These are phyloP conservation scores for Fulvia fulva DNA, from an alignment of 2,329 filamentous ascomycete genomes.

Conservation along the genomic window DNA sequence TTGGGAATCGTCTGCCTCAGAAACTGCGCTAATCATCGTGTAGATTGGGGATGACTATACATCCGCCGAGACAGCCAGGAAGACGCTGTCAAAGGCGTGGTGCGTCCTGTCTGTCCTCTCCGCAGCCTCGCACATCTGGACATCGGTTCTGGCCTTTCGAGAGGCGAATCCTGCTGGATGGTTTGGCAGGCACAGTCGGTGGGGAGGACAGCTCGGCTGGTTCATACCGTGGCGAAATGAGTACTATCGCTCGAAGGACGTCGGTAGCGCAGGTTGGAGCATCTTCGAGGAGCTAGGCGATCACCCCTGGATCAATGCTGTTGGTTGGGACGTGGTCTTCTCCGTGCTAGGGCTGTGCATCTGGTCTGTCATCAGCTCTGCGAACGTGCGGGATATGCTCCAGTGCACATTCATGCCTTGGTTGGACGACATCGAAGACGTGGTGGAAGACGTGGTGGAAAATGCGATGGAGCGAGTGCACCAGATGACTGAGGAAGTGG, in stretches of 20 bases:
- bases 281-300: slow-evolving; percentile 51
- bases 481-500: not conserved
- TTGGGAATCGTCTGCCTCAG: too few species aligned
- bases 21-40: not conserved
- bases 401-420: slow-evolving; percentile 18
- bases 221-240: slow-evolving; percentile 7
- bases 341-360: slow-evolving; percentile 51
- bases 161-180: not conserved
- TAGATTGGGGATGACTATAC: not conserved
- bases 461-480: slow-evolving; percentile 5
- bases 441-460: slow-evolving; percentile 10
- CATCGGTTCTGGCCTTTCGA: not conserved
- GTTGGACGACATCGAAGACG: slow-evolving; percentile 10
- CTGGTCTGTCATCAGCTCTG: slow-evolving; percentile 50
- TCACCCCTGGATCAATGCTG: slow-evolving; percentile 56
- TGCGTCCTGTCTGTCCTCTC: slow-evolving; percentile 1
- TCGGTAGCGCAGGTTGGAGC: not conserved
- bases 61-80: not conserved
- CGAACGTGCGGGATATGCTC: slow-evolving; percentile 48
- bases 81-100: not conserved
- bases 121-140: not conserved
- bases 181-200: not conserved
- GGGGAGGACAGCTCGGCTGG: slow-evolving; percentile 1
- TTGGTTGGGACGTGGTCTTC: slow-evolving; percentile 53
- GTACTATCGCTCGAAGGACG: not conserved